A percentile compares a stretch with the other conserved stretches of the same genome.
Evolutionary conservation across 352 stramenopile species (phyloP).

Genomic region (Phytophthora aleatoria): DNA sequence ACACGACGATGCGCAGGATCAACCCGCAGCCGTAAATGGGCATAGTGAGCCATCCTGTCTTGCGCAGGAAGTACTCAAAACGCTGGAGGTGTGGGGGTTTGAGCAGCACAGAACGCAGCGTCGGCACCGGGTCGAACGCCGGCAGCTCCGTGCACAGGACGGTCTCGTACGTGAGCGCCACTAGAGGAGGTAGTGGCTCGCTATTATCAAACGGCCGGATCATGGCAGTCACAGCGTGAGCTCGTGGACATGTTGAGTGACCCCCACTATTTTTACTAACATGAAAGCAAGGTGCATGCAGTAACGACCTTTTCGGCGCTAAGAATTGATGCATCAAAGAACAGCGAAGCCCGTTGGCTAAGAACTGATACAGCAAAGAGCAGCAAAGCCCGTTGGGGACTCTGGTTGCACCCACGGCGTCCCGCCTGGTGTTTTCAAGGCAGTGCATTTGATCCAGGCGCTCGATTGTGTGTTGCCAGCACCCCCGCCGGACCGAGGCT

Average conservation of each 20-base stretch:
- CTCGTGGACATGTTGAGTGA: slow-evolving; percentile 5
- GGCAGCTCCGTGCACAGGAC: slow-evolving; percentile 29
- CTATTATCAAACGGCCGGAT: slow-evolving; percentile 20
- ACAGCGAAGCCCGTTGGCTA: no score
- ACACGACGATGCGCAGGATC: slow-evolving; percentile 19
- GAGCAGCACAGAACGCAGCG: slow-evolving; percentile 22
- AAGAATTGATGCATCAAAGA: slow-evolving; percentile 1
- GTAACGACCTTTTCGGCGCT: slow-evolving; percentile 3
- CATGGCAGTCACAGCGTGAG: slow-evolving; percentile 9
- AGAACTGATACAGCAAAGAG: not conserved
- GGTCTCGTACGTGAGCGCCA: slow-evolving; percentile 24
- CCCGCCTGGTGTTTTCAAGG: slow-evolving; percentile 17
- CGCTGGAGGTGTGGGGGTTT: slow-evolving; percentile 6
- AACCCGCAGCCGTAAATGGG: slow-evolving; percentile 33
- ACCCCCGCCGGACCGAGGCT: not conserved
- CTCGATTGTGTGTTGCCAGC: not conserved
- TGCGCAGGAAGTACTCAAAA: slow-evolving; percentile 23
- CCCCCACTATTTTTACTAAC: slow-evolving; percentile 17
- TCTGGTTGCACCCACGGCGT: not conserved
- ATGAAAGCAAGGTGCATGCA: not conserved
- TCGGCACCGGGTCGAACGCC: slow-evolving; percentile 29
- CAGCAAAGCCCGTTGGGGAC: not conserved
- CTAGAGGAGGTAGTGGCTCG: slow-evolving; percentile 2
- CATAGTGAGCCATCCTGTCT: slow-evolving; percentile 29
- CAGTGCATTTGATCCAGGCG: not conserved